These are phyloP conservation scores for Ganoderma lucidum DNA, from an alignment of 1,284 basidiomycete species.

Conservation along the genomic window DNA sequence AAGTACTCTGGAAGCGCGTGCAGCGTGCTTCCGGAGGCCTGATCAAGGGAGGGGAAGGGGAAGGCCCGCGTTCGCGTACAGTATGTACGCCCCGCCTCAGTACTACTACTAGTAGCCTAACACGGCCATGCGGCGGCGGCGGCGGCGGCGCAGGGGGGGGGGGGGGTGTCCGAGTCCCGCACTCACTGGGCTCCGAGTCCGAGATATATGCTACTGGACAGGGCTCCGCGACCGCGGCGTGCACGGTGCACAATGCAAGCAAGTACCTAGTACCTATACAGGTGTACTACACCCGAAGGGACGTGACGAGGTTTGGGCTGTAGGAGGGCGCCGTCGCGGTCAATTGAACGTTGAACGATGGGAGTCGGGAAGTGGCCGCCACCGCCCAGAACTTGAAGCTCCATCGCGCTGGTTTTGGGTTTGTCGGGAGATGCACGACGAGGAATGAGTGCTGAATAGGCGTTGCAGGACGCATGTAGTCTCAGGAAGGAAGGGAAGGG, in stretches of 20 bases:
- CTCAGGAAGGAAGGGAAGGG: background rate
- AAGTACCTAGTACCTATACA: background rate
- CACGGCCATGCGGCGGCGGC: background rate
- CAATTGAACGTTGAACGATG: no score
- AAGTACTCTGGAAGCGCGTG: no score
- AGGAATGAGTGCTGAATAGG: background rate
- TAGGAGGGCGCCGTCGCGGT: background rate
- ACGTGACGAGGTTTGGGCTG: background rate
- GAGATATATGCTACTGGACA: conserved; percentile 7
- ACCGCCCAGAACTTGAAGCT: background rate
- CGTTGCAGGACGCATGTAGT: background rate
- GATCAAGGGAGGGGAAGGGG: no score
- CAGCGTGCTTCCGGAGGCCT: no score
- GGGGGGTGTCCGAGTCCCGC: background rate
- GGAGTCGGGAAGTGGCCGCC: no score
- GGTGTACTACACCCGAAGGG: background rate
- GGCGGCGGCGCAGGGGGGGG: background rate
- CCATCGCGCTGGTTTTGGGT: background rate
- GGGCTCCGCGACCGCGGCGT: no score
- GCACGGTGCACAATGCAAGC: background rate
- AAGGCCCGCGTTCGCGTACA: no score
- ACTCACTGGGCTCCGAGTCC: background rate
- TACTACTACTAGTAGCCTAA: no score
- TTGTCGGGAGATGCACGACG: background rate
- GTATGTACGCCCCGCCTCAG: no score